Conservation (phyloP, 1,284 basidiomycete genomes). For the Lignosus rhinocerotis region DNA sequence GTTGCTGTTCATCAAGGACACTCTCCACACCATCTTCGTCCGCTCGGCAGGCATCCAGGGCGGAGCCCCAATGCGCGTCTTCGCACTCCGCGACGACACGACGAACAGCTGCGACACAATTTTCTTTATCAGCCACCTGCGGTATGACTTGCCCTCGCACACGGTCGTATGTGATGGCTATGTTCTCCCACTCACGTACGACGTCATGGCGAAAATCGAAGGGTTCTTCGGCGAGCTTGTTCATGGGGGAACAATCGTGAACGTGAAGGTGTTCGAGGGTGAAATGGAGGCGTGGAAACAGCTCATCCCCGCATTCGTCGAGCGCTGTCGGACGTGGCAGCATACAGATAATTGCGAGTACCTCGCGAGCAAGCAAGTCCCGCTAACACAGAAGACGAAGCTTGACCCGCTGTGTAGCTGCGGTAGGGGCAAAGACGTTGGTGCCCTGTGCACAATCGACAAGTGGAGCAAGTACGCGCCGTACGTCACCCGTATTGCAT, state of each 20-base stretch:
- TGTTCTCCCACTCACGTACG: conserved; percentile 39
- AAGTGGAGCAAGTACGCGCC: conserved; percentile 39
- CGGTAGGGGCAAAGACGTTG: conserved; percentile 44
- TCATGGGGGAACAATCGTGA: conserved; percentile 3
- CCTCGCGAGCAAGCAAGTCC: conserved; percentile 28
- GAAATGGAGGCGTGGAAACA: conserved; percentile 47
- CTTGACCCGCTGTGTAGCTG: conserved; percentile 47
- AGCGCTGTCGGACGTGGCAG: conserved; percentile 57
- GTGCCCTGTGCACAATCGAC: conserved; percentile 29
- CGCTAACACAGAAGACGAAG: conserved; percentile 32
- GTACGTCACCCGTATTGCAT: conserved; percentile 46
- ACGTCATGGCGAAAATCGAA: conserved; percentile 18
- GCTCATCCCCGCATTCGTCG: conserved; percentile 46
- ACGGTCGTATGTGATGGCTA: conserved; percentile 47
- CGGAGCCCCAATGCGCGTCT: conserved; percentile 19
- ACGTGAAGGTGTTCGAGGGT: conserved; percentile 21
- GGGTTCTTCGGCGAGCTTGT: conserved; percentile 11
- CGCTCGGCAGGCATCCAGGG: conserved; percentile 25
- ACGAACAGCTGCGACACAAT: conserved; percentile 34
- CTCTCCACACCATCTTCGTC: conserved; percentile 35
- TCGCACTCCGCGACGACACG: conserved; percentile 33
- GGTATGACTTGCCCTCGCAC: conserved; percentile 45
- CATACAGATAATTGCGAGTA: conserved; percentile 51
- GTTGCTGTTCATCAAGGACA: conserved; percentile 35
- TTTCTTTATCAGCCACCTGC: conserved; percentile 42